A percentile compares a stretch with the other conserved stretches of the same genome.
Conservation (phyloP, 2,329 filamentous ascomycete genomes). For the Seiridium unicorne region DNA sequence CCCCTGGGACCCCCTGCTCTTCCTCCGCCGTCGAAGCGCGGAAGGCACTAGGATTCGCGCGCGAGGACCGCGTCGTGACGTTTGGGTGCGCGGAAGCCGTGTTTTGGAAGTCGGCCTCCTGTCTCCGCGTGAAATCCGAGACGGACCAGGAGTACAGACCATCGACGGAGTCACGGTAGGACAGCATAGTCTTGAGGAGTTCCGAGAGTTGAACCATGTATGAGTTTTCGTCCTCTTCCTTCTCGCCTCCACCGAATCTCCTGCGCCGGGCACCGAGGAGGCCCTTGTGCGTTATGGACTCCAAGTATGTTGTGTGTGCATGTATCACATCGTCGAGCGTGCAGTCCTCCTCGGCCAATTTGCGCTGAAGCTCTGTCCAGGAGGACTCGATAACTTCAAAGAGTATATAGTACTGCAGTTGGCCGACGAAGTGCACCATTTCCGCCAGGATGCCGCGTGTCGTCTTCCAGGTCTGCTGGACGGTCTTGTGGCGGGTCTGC, state of each 20-base stretch:
- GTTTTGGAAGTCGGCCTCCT: slow-evolving; percentile 69
- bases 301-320: slow-evolving; percentile 87
- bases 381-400: slow-evolving; percentile 98
- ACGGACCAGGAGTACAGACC: slow-evolving; percentile 93
- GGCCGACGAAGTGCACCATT: slow-evolving; percentile 97
- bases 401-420: slow-evolving; percentile 97
- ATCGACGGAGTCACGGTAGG: slow-evolving; percentile 90
- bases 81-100: slow-evolving; percentile 26
- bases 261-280: slow-evolving; percentile 71
- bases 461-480: slow-evolving; percentile 82
- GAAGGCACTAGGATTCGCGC: slow-evolving; percentile 1
- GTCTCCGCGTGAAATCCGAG: slow-evolving; percentile 87
- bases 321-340: slow-evolving; percentile 94
- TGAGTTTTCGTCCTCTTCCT: slow-evolving; percentile 66
- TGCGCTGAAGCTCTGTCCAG: slow-evolving; percentile 85
- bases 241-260: slow-evolving; percentile 40
- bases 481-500: slow-evolving; percentile 65
- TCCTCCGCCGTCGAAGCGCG: slow-evolving; percentile 21
- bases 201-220: slow-evolving; percentile 92
- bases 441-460: slow-evolving; percentile 88
- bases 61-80: slow-evolving; percentile 18
- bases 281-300: slow-evolving; percentile 93
- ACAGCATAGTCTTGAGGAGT: slow-evolving; percentile 88
- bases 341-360: slow-evolving; percentile 79
- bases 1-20: slow-evolving; percentile 42